Base-by-base conservation (phyloP, 2,329 filamentous ascomycete species). In the Neonectria magnoliae region DNA sequence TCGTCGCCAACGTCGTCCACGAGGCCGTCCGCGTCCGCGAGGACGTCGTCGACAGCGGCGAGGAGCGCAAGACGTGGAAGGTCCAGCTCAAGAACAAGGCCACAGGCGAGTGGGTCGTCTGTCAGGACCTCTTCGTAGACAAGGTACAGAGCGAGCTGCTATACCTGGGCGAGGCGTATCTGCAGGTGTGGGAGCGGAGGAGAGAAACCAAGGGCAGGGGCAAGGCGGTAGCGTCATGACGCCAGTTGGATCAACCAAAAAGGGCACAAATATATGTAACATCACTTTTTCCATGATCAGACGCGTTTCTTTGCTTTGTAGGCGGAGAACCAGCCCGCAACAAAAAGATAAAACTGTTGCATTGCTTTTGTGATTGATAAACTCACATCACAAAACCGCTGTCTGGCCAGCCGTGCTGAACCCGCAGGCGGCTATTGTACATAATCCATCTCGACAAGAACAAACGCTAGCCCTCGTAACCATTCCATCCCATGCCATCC, bases 121-220 rank as follows among this genome's bases (percentile, higher is more conserved):
- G 94, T 60, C 96, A 99, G 82, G 96, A 99, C 81, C 78, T 99
- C 70, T 98, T 91, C 77, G 95, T 99, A 7, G 93, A 98, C 76
- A 90, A 91, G 79, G 92, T 96, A 20, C 91, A 95, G 79, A 92
- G 88, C 68, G 95, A 99, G 83, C 87, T 97, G 72, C 78, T 99
- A 69, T 97, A 97, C 75, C 91, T 97, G 0, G 93, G 95, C 57
- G 96, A 99, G 85, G 92, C 92, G 60, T 98, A 98, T 83, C 81
- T 98, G 63, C 97, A 98, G 87, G 89, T 99, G 48, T 98, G 96
- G 96, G 96, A 98, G 83, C 86, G 92, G 78, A 88, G 94, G 79
- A 90, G 87, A 76, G 84, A 82, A 66, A 77, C 81, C 11, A 76
- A 72, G 72, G 77, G 76, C 42, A 85, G 81, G 68, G 77, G 73